Evolutionary conservation across 257 asterid genomes (phyloP), one percentile per base, ranked within the genome.

Genomic region (Plantago elongata): DNA sequence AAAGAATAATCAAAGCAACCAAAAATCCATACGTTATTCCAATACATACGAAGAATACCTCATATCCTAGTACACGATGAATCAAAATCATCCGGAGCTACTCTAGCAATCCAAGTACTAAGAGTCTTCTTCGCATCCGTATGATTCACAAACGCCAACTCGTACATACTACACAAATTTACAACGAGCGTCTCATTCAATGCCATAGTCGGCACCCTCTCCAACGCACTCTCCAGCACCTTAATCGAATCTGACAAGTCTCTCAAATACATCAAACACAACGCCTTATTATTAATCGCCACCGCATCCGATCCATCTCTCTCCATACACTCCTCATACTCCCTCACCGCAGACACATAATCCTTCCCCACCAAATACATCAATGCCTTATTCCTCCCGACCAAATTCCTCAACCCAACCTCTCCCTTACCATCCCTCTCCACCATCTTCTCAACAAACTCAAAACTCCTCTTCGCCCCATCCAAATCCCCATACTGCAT

Each of bases 51-150:
- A 34, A 11, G 42, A 11, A 56, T 76, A 83, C 81, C 89, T 93
- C 81, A 93, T 59, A 75, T 74, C 78, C 99, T 81, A 30, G 96
- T 89, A 75, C 96, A 84, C 0, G 97, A 76, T 10, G 95, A 37
- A 72, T 92, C 97, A 63, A 92, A 92, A 68, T 92, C 99, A 80
- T 92, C 99, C 0, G 97, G 99, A 64, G 99, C 99, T 72, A 93
- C 96, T 75, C 95, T 82, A 14, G 89, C 95, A 57, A 89, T 93
- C 99, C 99, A 93, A 73, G 74, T 93, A 56, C 94, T 85, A 42
- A 89, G 96, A 2, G 99, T 93, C 88, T 72, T 84, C 90, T 93
- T 93, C 11, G 73, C 52, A 63, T 93, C 99, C 1, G 81, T 81
- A 46, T 93, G 97, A 68, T 87, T 93, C 66, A 93, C 97, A 55